Evolutionary conservation across 352 stramenopile genomes (phyloP).

Genomic region (Pythium guiyangense): DNA sequence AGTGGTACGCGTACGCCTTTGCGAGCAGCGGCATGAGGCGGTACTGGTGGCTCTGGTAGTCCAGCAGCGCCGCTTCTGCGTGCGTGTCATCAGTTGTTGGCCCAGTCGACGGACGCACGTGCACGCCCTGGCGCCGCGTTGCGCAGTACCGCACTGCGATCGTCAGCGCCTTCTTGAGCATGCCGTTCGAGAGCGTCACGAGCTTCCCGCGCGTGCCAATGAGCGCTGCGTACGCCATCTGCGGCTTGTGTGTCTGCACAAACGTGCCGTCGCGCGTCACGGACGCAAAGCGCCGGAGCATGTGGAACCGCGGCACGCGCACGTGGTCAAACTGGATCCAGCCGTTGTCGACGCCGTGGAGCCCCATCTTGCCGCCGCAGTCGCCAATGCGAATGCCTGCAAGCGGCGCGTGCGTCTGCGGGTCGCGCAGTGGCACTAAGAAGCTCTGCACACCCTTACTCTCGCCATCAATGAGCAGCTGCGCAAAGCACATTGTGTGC

Average conservation of each 20-base stretch:
- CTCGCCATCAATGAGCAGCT: slow-evolving; percentile 75
- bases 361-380: slow-evolving; percentile 64
- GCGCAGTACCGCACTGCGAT: slow-evolving; percentile 94
- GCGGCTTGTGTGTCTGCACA: slow-evolving; percentile 51
- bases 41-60: slow-evolving; percentile 96
- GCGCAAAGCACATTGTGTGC: slow-evolving; percentile 93
- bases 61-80: slow-evolving; percentile 88
- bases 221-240: slow-evolving; percentile 70
- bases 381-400: slow-evolving; percentile 59
- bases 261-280: slow-evolving; percentile 68
- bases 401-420: slow-evolving; percentile 54
- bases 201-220: slow-evolving; percentile 76
- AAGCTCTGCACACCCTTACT: slow-evolving; percentile 95
- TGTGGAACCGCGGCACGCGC: slow-evolving; percentile 65
- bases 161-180: slow-evolving; percentile 90
- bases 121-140: slow-evolving; percentile 87
- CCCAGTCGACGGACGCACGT: slow-evolving; percentile 13
- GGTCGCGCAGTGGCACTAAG: slow-evolving; percentile 91
- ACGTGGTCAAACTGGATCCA: slow-evolving; percentile 77
- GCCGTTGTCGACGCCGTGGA: slow-evolving; percentile 75
- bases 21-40: slow-evolving; percentile 91
- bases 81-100: slow-evolving; percentile 22
- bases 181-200: slow-evolving; percentile 60
- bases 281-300: slow-evolving; percentile 66
- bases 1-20: slow-evolving; percentile 72